Percentiles rank a stretch among this genome's conserved stretches.
These are phyloP conservation scores for Logfia minima DNA, from an alignment of 129 eudicot species.

Conservation along the genomic window DNA sequence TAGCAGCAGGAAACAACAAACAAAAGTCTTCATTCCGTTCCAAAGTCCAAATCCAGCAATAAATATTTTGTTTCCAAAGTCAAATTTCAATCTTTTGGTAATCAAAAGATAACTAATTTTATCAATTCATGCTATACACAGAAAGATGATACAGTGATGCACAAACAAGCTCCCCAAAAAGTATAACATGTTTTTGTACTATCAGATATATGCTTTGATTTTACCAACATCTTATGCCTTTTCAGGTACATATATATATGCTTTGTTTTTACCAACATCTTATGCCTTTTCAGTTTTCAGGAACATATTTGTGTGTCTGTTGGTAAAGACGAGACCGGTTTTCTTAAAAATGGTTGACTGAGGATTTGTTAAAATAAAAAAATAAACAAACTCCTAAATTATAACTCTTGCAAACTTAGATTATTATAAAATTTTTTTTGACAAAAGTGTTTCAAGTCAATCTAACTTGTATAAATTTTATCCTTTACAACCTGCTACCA, in stretches of 20 bases:
- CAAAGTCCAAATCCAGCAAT: neutral
- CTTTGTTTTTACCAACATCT: too few relatives aligned
- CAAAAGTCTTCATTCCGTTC: neutral
- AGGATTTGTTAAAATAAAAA: neutral
- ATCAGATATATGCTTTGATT: too few relatives aligned
- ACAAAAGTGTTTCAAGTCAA: neutral
- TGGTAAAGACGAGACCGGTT: too few relatives aligned
- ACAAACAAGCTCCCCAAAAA: too few relatives aligned
- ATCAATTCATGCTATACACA: too few relatives aligned
- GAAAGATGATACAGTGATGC: too few relatives aligned
- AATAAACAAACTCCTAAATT: neutral
- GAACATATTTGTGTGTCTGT: too few relatives aligned
- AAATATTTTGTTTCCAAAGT: neutral
- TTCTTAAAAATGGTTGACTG: too few relatives aligned
- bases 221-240: too few relatives aligned
- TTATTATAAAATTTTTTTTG: neutral
- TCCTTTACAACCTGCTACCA: neutral
- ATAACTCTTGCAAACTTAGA: neutral
- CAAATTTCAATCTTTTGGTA: neutral
- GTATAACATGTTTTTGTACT: too few relatives aligned
- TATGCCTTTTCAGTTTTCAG: too few relatives aligned
- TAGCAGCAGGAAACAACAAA: slow-evolving; percentile 11
- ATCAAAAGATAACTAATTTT: neutral
- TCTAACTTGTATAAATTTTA: neutral
- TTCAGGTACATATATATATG: too few relatives aligned